A percentile compares a stretch with the other conserved stretches of the same genome.
phyloP scores from a whole-genome alignment of 2,329 filamentous ascomycete species.

The Aspergillus fructus region DNA sequence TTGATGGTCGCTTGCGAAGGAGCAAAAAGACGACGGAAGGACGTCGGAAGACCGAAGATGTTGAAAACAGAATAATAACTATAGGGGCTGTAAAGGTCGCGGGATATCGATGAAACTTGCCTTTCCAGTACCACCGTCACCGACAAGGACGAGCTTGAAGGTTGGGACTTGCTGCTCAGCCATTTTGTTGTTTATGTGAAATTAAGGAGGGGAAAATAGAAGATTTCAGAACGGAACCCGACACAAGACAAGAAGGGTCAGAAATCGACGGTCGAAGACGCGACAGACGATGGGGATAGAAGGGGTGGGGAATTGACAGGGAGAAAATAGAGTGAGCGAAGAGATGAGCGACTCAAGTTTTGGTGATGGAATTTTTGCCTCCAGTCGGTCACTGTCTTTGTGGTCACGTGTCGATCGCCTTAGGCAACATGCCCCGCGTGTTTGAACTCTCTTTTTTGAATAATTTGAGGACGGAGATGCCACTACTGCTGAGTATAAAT shows the following conservation, averaged over 20 bases:
- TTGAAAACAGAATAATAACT: not conserved
- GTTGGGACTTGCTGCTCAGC: slow-evolving; percentile 65
- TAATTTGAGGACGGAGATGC: not conserved
- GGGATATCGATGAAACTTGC: slow-evolving; percentile 53
- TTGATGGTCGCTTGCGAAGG: slow-evolving; percentile 26
- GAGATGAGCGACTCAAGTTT: slow-evolving; percentile 9
- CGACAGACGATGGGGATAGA: slow-evolving; percentile 21
- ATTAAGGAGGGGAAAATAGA: slow-evolving; percentile 14
- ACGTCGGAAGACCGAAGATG: not conserved
- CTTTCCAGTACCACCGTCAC: slow-evolving; percentile 99
- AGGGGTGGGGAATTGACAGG: slow-evolving; percentile 22
- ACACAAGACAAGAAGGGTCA: slow-evolving; percentile 14
- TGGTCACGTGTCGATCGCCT: slow-evolving; percentile 22
- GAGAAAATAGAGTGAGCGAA: slow-evolving; percentile 28
- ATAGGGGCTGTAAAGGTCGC: not conserved
- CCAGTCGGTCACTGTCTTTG: slow-evolving; percentile 22
- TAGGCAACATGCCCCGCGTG: slow-evolving; percentile 22
- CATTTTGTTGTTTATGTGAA: slow-evolving; percentile 53
- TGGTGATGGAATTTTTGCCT: slow-evolving; percentile 31
- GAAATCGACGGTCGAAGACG: slow-evolving; percentile 23
- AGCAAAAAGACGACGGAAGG: slow-evolving; percentile 8
- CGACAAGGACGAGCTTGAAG: slow-evolving; percentile 99
- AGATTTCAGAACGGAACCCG: slow-evolving; percentile 14
- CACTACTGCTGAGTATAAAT: not conserved
- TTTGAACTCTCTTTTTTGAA: not conserved